These are phyloP conservation scores for Aotearoamyces nothofagi DNA, from an alignment of 2,329 filamentous ascomycete species.

Conservation along the genomic window DNA sequence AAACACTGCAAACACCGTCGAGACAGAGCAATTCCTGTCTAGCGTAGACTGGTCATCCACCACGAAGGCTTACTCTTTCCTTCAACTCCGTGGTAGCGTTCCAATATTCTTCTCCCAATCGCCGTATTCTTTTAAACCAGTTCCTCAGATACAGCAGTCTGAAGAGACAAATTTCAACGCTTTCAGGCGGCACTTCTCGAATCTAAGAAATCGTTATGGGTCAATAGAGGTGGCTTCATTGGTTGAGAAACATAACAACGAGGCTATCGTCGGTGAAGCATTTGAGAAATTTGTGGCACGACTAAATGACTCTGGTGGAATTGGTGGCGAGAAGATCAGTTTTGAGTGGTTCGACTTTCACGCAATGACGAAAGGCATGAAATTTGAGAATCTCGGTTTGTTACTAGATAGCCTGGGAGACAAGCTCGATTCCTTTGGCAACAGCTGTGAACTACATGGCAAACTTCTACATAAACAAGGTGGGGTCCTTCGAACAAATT, in stretches of 20 bases:
- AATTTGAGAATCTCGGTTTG: constrained; percentile 83
- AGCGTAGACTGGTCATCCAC: constrained; percentile 46
- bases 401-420: constrained; percentile 56
- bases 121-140: constrained; percentile 82
- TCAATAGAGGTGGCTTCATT: constrained; percentile 66
- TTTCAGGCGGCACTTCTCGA: constrained; percentile 65
- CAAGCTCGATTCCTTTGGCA: constrained; percentile 56
- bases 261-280: constrained; percentile 62
- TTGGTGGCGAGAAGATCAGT: constrained; percentile 33
- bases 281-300: constrained; percentile 55
- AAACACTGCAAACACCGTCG: constrained; percentile 76
- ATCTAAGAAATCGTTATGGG: constrained; percentile 56
- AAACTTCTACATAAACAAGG: constrained; percentile 36
- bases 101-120: constrained; percentile 92
- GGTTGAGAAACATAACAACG: constrained; percentile 76
- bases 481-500: constrained; percentile 84
- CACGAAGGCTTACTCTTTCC: constrained; percentile 60
- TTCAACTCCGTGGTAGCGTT: constrained; percentile 82
- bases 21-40: constrained; percentile 89
- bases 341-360: constrained; percentile 99
- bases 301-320: constrained; percentile 47
- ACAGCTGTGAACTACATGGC: constrained; percentile 42
- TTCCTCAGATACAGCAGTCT: constrained; percentile 70
- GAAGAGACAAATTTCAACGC: constrained; percentile 63
- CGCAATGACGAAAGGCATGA: constrained; percentile 84